Evolutionary conservation across 192 early-diverging fungal genomes (phyloP).

Genomic region (Cetraspora pellucida): DNA sequence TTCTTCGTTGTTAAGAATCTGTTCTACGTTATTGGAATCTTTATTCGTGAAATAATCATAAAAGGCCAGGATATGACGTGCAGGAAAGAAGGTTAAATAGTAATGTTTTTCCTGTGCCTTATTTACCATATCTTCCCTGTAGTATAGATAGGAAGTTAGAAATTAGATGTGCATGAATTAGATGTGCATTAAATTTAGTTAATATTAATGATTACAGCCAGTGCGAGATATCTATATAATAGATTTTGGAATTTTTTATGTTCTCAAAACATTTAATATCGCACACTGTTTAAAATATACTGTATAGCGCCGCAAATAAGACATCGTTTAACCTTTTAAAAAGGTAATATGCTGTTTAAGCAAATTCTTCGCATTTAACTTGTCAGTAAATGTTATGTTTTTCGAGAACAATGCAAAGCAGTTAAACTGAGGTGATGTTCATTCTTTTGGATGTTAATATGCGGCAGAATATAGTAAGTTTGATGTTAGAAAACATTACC

Average conservation of each 20-base stretch:
- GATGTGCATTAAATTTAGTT: neutral
- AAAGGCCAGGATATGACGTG: constrained; percentile 31
- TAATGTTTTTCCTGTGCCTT: constrained; percentile 30
- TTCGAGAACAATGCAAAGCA: too few relatives aligned
- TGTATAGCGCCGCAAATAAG: too few relatives aligned
- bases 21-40: neutral
- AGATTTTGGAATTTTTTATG: too few relatives aligned
- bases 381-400: too few relatives aligned
- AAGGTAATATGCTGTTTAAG: too few relatives aligned
- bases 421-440: neutral
- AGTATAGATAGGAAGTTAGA: neutral
- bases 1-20: neutral
- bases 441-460: too few relatives aligned
- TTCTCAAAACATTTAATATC: too few relatives aligned
- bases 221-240: too few relatives aligned
- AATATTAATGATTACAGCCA: neutral
- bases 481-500: neutral
- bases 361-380: too few relatives aligned
- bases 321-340: too few relatives aligned
- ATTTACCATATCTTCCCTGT: constrained; percentile 25
- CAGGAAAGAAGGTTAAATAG: constrained; percentile 35
- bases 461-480: too few relatives aligned
- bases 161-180: neutral
- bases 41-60: constrained; percentile 27
- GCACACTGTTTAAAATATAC: too few relatives aligned